Evolutionary conservation across 345 rosid species (phyloP).

Genomic region (Clarkia xantiana): DNA sequence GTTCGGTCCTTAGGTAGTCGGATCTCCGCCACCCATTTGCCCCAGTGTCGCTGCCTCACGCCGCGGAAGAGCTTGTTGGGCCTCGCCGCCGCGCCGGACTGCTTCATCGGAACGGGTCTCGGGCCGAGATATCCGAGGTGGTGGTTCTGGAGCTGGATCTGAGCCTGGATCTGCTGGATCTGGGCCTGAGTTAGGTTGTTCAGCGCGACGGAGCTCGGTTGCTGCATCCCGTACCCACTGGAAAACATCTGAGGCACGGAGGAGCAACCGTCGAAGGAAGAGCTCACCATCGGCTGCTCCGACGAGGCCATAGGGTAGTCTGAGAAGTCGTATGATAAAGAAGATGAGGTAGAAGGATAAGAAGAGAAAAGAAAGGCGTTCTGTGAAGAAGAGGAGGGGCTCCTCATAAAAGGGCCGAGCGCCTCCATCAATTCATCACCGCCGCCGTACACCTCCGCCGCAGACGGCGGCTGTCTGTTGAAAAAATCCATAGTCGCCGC

Average conservation of each 20-base stretch:
- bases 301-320: constrained; percentile 3
- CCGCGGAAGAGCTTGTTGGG: too few relatives aligned
- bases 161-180: constrained; percentile 39
- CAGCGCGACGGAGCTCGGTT: constrained; percentile 35
- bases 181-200: constrained; percentile 45
- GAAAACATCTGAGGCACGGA: constrained; percentile 23
- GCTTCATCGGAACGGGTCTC: constrained; percentile 55
- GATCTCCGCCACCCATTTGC: constrained; percentile 97
- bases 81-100: constrained; percentile 27
- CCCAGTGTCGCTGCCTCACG: constrained; percentile 98
- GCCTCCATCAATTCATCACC: constrained; percentile 90
- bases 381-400: constrained; percentile 17
- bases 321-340: constrained; percentile 9
- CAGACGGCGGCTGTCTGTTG: constrained; percentile 23
- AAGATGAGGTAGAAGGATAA: constrained; percentile 6
- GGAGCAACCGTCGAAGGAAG: constrained; percentile 22
- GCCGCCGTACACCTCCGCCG: constrained; percentile 17
- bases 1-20: constrained; percentile 82
- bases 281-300: not conserved
- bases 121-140: constrained; percentile 15
- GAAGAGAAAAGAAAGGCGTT: constrained; percentile 10
- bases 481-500: constrained; percentile 49
- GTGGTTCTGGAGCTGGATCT: constrained; percentile 25
- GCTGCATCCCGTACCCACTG: constrained; percentile 19
- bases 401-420: constrained; percentile 61